These are phyloP conservation scores for Hanseniaspora pseudoguilliermondii DNA, from an alignment of 805 yeast genomes.

Conservation along the genomic window DNA sequence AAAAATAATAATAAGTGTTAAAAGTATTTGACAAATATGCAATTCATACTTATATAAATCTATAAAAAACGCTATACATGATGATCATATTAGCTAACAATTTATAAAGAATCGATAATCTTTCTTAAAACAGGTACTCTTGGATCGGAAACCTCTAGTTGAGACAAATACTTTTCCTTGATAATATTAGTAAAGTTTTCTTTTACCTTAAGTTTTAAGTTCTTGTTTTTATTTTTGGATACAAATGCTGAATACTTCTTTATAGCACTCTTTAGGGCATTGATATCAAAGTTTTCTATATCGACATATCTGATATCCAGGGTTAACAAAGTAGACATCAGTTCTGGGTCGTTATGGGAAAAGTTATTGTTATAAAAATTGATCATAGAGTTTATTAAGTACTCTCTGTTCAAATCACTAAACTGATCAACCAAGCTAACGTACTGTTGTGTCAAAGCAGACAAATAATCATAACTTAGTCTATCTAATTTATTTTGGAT, in stretches of 20 bases:
- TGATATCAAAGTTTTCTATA: conserved; percentile 34
- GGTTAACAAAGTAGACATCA: conserved; percentile 42
- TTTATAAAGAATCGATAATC: conserved; percentile 18
- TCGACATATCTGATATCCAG: conserved; percentile 49
- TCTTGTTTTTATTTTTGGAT: conserved; percentile 29
- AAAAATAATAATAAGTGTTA: not conserved
- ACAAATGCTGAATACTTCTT: conserved; percentile 56
- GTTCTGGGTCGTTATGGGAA: conserved; percentile 21
- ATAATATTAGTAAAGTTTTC: conserved; percentile 24
- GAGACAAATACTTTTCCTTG: conserved; percentile 27
- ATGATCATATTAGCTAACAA: too few species aligned
- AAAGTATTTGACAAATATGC: not conserved
- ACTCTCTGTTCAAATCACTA: conserved; percentile 51
- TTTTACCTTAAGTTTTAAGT: conserved; percentile 28
- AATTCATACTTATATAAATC: not conserved
- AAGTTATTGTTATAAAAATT: conserved; percentile 31
- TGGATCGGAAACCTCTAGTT: conserved; percentile 22
- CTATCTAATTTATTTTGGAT: conserved; percentile 16
- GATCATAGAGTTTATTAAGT: conserved; percentile 54
- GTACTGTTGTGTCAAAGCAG: conserved; percentile 35
- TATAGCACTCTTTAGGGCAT: conserved; percentile 52
- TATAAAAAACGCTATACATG: not conserved
- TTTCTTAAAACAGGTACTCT: conserved; percentile 23
- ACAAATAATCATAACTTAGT: conserved; percentile 24
- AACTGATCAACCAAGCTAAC: conserved; percentile 56